Evolutionary conservation across 2,329 filamentous ascomycete species (phyloP).

Genomic region (Fusarium vanettenii): DNA sequence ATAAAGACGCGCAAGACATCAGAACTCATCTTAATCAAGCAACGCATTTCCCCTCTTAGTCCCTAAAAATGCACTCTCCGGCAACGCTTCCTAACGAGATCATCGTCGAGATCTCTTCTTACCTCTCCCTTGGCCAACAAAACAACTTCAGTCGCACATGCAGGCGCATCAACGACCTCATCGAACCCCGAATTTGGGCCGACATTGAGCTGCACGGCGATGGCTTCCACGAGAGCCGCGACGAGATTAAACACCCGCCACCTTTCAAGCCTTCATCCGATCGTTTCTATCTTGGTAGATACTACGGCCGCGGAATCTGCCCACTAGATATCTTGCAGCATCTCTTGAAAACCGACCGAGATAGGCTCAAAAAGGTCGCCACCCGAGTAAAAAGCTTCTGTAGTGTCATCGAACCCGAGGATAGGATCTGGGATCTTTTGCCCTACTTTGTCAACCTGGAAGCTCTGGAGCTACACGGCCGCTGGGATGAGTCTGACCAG

Average conservation of each 20-base stretch:
- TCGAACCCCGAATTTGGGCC: constrained; percentile 22
- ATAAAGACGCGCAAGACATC: neutral
- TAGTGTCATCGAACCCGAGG: neutral
- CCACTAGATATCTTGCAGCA: neutral
- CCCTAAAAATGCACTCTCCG: neutral
- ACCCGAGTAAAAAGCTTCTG: constrained; percentile 9
- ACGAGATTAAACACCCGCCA: neutral
- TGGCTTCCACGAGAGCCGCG: constrained; percentile 11
- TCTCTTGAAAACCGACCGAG: neutral
- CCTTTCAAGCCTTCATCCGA: neutral
- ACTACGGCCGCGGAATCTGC: neutral
- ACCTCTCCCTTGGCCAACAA: neutral
- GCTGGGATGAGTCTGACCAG: neutral
- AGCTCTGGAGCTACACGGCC: constrained; percentile 18
- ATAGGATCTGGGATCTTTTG: constrained; percentile 20
- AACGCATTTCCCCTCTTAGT: neutral
- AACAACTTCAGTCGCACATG: neutral
- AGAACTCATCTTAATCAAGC: neutral
- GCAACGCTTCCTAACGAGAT: neutral
- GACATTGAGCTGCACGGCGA: constrained; percentile 26
- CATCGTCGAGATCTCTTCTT: neutral
- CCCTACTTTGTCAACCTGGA: constrained; percentile 22
- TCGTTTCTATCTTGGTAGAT: neutral
- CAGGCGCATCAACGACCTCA: neutral
- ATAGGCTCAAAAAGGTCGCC: neutral